Evolutionary conservation across 2,329 filamentous ascomycete species (phyloP), one percentile per base, ranked within the genome.

Genomic region (Polychaeton citri): DNA sequence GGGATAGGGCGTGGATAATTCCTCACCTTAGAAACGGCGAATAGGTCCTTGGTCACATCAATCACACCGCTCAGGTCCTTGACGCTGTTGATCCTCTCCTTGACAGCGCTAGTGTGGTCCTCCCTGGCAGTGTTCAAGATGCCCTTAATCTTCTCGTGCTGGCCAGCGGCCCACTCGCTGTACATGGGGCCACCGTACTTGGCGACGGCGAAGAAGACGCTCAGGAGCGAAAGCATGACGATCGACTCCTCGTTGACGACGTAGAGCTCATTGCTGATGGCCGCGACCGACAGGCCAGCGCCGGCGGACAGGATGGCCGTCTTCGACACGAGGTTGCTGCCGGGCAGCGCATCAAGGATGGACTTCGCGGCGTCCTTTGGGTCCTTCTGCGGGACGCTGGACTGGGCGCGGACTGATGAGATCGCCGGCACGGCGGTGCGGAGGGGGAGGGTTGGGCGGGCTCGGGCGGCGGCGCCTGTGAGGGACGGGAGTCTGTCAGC

Each of bases 251-350:
- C 90, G 71, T 98, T 98, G 68, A 98, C 74, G 62, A 98, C 86
- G 68, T 95, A 96, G 72, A 96, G 86, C 76, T 98, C 90, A 70
- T 93, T 98, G 79, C 83, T 92, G 68, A 98, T 86, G 58, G 86
- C 90, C 61, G 90, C 93, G 63, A 93, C 75, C 57, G 83, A 87
- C 53, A 93, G 66, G 68, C 82, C 88, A 57, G 90, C 84, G 48
- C 81, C 80, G 54, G 85, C 87, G 59, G 88, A 96, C 57, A 98
- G 81, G 61, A 95, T 88, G 57, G 90, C 90, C 52, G 85, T 86
- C 80, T 98, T 98, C 65, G 85, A 92, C 60, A 93, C 69, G 48
- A 95, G 71, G 59, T 74, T 88, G 75, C 76, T 94, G 54, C 92
- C 90, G 56, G 90, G 90, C 37, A 98, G 75, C 46, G 87, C 71